These are phyloP conservation scores for Phycomyces nitens DNA, from an alignment of 192 early-diverging fungal genomes.

Conservation along the genomic window DNA sequence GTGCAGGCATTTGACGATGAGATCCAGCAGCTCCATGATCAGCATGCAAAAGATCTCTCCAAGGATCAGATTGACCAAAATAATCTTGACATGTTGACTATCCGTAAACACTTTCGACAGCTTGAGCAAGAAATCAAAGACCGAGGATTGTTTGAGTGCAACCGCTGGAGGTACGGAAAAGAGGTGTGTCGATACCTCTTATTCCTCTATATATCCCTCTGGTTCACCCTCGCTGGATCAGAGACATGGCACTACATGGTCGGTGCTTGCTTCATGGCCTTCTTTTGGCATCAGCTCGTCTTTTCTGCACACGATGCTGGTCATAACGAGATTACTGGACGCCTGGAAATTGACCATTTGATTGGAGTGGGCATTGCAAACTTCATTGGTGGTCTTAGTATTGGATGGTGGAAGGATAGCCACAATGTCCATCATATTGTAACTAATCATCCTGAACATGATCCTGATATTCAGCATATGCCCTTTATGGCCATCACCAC, in stretches of 20 bases:
- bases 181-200: slow-evolving; percentile 48
- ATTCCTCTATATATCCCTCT: slow-evolving; percentile 42
- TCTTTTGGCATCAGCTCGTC: slow-evolving; percentile 89
- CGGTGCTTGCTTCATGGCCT: slow-evolving; percentile 59
- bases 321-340: slow-evolving; percentile 88
- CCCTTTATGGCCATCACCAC: slow-evolving; percentile 91
- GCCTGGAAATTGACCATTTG: slow-evolving; percentile 65
- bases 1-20: slow-evolving; percentile 25
- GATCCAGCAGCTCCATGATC: slow-evolving; percentile 7
- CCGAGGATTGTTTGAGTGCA: slow-evolving; percentile 62
- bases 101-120: slow-evolving; percentile 46
- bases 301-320: slow-evolving; percentile 96
- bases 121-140: slow-evolving; percentile 64
- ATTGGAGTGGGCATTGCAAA: slow-evolving; percentile 82
- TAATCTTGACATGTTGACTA: slow-evolving; percentile 5
- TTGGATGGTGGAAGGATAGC: slow-evolving; percentile 97
- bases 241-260: slow-evolving; percentile 48
- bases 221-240: slow-evolving; percentile 44
- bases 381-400: slow-evolving; percentile 80
- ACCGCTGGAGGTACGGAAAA: slow-evolving; percentile 50
- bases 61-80: slow-evolving; percentile 1
- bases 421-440: slow-evolving; percentile 98
- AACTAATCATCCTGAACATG: slow-evolving; percentile 91
- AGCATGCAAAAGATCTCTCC: slow-evolving; percentile 4
- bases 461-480: slow-evolving; percentile 97